Evolutionary conservation across 371 early-diverging fungal genomes (phyloP), one percentile per base, ranked within the genome.

Genomic region (Mortierella sp.): DNA sequence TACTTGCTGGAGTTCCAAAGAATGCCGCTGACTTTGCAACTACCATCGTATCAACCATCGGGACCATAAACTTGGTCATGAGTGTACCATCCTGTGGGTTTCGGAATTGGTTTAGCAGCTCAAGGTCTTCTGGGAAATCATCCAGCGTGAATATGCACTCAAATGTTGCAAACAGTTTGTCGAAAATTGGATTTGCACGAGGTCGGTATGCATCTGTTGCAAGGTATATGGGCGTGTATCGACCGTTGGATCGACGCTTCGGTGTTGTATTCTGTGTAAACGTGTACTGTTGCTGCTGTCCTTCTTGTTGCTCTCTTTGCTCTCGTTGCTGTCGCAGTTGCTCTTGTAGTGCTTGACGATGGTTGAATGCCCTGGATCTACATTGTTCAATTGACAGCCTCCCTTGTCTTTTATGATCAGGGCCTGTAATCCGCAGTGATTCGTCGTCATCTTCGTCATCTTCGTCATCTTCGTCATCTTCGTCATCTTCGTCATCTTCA

Each of bases 21-120:
- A 91, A 91, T 0, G 85, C 82, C 37, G 85, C 85, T 0, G 90
- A 87, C 68, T 89, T 88, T 17, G 91, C 85, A 15, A 88, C 83
- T 23, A 91, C 89, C 72, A 91, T 87, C n/a, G 90, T 89, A 66
- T 91, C 91, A 15, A 91, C 84, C 88, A 91, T 89, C 2, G 91
- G 90, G 40, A 91, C 88, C 62, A 91, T 53, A 66, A 87, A 89
- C 19, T 76, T 72, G 56, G 86, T 79, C 61, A 90, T 76, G 34
- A 83, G 76, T 0, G 86, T 81, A 3, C 85, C 84, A 56, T 90
- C 89, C 58, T 86, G 83, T 31, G 80, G 80, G 26, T 88, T 89
- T 23, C 87, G 71, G 34, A 87, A 78, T n/a, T 76, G 81, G 6
- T 70, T 58, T 12, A 89, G 49, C 19, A 80, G 82, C 54, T 88